Conservation (phyloP, 768 basidiomycete genomes). For the Suillus cothurnatus region DNA sequence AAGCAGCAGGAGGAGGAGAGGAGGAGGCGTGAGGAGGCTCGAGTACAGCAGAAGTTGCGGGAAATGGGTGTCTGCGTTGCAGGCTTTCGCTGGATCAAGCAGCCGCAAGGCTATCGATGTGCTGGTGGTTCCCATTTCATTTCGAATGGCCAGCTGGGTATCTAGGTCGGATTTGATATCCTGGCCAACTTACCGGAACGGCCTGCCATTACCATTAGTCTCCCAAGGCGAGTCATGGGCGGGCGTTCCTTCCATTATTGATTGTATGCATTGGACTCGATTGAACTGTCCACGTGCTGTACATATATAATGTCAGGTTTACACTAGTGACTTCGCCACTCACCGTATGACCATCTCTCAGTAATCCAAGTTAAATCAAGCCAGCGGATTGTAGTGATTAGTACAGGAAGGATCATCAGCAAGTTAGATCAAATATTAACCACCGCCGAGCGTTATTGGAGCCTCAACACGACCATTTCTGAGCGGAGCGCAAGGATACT, state of each 20-base stretch:
- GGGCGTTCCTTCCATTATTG: too few species aligned
- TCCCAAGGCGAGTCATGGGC: too few species aligned
- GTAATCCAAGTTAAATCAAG: not conserved
- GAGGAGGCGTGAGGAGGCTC: constrained; percentile 18
- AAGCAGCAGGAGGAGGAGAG: constrained; percentile 43
- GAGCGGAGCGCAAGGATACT: not conserved
- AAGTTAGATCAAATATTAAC: not conserved
- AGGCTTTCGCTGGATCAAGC: constrained; percentile 45
- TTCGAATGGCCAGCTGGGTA: constrained; percentile 28
- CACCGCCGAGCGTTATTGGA: not conserved
- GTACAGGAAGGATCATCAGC: not conserved
- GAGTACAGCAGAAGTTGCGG: constrained; percentile 43
- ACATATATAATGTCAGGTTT: too few species aligned
- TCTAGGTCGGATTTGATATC: not conserved
- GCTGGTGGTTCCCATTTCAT: constrained; percentile 43
- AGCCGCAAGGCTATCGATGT: constrained; percentile 41
- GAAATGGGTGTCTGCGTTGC: constrained; percentile 49
- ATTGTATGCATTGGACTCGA: too few species aligned
- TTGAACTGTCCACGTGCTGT: too few species aligned
- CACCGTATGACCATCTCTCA: too few species aligned
- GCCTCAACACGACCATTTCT: not conserved
- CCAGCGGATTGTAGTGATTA: not conserved
- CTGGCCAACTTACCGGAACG: too few species aligned
- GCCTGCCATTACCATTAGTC: too few species aligned
- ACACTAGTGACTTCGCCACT: too few species aligned